Base-by-base conservation (phyloP, 139 green algal species). In the Tetraselmis chui region DNA sequence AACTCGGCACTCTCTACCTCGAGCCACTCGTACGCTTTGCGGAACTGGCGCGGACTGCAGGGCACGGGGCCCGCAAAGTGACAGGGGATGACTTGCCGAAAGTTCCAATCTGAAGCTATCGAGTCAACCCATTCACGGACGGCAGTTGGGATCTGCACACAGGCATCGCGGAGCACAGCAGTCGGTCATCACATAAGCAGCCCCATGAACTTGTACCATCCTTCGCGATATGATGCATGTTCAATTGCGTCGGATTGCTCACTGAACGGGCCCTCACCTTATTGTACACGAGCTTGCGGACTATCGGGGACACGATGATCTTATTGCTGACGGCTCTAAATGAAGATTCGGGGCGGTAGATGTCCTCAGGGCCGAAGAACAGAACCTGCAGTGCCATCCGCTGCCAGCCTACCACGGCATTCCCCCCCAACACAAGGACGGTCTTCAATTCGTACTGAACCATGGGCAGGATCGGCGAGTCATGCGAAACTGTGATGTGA, bases 351-450 rank as follows among this genome's bases (percentile, higher is more conserved):
- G 95, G 95, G n/a, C 92, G 84, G 1, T 95, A 80, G 59, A 98
- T 87, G 79, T 96, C 87, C 11, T 67, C 45, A 30, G 88, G 92
- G 30, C 86, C 86, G 86, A 98, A 96, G 89, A 96, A 99, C 11
- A 98, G 87, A 29, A 98, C 94, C 86, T 97, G 93, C 79, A 98
- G 86, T 1, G 88, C 89, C 92, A 97, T 98, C 67, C 96, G 91
- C 30, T 90, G 85, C 96, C 96, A 99, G 2, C 95, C 96, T 30
- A 89, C n/a, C n/a, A n/a, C n/a, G n/a, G n/a, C n/a, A n/a, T n/a
- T n/a, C n/a, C n/a, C n/a, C n/a, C n/a, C n/a, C n/a, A n/a, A n/a
- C n/a, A n/a, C n/a, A n/a, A n/a, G n/a, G n/a, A n/a, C n/a, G n/a
- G n/a, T n/a, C n/a, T n/a, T n/a, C n/a, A n/a, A n/a, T n/a, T n/a